phyloP scores from a whole-genome alignment of 2,329 filamentous ascomycete genomes.

The Alternaria incomplexa region DNA sequence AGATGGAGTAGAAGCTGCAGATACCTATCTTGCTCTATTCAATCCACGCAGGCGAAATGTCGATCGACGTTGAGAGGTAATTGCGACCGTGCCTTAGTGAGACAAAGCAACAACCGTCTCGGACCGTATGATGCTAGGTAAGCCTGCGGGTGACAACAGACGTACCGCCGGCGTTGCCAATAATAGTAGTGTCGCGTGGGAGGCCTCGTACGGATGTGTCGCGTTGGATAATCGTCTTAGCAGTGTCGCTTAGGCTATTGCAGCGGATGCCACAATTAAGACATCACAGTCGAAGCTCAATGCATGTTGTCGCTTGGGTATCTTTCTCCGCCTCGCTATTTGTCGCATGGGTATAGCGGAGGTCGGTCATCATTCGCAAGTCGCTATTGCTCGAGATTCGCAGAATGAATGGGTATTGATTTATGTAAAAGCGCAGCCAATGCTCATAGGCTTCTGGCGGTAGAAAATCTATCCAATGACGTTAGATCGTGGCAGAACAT shows the following conservation, averaged over 20 bases:
- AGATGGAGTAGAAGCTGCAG: neutral
- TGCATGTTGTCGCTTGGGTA: constrained; percentile 2
- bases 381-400: neutral
- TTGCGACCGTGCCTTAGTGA: neutral
- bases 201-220: neutral
- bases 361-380: constrained; percentile 10
- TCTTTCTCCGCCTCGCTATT: constrained; percentile 13
- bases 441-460: constrained; percentile 8
- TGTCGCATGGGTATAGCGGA: constrained; percentile 23
- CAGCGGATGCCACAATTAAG: neutral
- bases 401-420: constrained; percentile 29
- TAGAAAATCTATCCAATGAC: constrained; percentile 18
- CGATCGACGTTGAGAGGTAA: neutral
- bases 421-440: constrained; percentile 12
- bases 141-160: neutral
- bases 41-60: neutral
- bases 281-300: neutral
- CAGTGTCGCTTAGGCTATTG: constrained; percentile 1
- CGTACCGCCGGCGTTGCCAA: neutral
- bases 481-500: constrained; percentile 13
- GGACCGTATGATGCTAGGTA: neutral
- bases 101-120: neutral
- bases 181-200: neutral
- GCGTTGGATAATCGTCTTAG: neutral
- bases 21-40: neutral